phyloP scores from a whole-genome alignment of 176 grass and related monocot genomes.

The Thalia dealbata region DNA sequence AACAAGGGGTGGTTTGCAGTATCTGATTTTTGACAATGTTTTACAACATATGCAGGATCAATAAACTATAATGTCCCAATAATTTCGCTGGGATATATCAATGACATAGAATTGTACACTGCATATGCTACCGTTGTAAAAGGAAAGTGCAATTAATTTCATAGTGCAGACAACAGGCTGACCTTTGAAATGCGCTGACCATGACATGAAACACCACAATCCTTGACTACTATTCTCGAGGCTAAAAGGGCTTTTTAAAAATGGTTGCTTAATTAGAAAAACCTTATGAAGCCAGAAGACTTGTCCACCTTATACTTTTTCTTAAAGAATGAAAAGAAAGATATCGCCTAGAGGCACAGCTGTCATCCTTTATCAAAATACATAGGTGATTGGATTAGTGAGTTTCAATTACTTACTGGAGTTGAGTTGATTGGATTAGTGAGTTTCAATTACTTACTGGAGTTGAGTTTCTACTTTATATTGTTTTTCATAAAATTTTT shows the following conservation, averaged over 20 bases:
- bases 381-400: too few species aligned
- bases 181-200: neutral
- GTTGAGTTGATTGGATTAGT: too few species aligned
- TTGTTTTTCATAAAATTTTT: neutral
- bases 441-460: too few species aligned
- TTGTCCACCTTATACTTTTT: too few species aligned
- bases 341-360: too few species aligned
- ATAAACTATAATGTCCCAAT: neutral
- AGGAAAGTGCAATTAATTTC: neutral
- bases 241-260: neutral
- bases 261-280: neutral
- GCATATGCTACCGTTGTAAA: neutral
- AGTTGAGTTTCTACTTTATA: neutral
- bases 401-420: too few species aligned
- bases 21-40: too few species aligned
- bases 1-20: neutral
- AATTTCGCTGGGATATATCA: neutral
- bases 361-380: too few species aligned
- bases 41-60: neutral
- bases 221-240: neutral
- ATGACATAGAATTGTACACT: neutral
- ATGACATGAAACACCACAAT: neutral
- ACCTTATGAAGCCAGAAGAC: too few species aligned
- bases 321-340: too few species aligned
- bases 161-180: neutral